A percentile compares a stretch with the other conserved stretches of the same genome.
phyloP scores from a whole-genome alignment of 1,284 basidiomycete species.

The Vanrija humicola region DNA sequence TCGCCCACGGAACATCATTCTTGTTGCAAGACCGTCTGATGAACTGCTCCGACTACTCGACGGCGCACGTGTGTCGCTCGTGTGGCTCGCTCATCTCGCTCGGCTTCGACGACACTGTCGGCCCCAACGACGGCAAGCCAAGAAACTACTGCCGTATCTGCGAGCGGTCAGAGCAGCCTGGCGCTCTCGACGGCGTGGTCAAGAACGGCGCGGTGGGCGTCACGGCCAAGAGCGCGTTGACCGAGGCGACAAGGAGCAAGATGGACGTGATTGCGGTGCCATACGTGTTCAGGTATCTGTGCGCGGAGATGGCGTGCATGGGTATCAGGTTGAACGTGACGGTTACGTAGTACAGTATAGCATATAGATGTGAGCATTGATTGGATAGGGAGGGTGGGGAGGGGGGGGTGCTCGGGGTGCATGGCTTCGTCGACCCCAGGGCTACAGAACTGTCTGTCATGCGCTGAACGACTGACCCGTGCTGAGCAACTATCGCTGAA shows the following conservation, averaged over 20 bases:
- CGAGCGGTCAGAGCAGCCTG: slow-evolving; percentile 55
- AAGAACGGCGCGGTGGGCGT: slow-evolving; percentile 18
- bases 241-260: slow-evolving; percentile 54
- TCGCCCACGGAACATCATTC: slow-evolving; percentile 98
- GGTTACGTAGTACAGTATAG: slow-evolving; percentile 23
- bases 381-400: neutral
- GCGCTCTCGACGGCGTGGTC: slow-evolving; percentile 9
- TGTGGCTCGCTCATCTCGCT: slow-evolving; percentile 94
- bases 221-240: slow-evolving; percentile 46
- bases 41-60: slow-evolving; percentile 99
- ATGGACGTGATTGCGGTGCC: slow-evolving; percentile 93
- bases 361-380: neutral
- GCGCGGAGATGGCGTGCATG: slow-evolving; percentile 58
- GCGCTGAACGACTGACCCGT: no score
- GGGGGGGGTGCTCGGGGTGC: neutral
- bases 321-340: slow-evolving; percentile 53
- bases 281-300: slow-evolving; percentile 53
- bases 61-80: slow-evolving; percentile 93
- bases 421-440: no score
- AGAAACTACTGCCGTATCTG: slow-evolving; percentile 90
- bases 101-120: slow-evolving; percentile 79
- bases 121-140: slow-evolving; percentile 53
- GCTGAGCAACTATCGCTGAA: no score
- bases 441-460: no score
- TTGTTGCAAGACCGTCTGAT: slow-evolving; percentile 96